Percentiles rank a stretch among this genome's conserved stretches.
phyloP scores from a whole-genome alignment of 805 yeast species.

The Nakazawaea peltata region DNA sequence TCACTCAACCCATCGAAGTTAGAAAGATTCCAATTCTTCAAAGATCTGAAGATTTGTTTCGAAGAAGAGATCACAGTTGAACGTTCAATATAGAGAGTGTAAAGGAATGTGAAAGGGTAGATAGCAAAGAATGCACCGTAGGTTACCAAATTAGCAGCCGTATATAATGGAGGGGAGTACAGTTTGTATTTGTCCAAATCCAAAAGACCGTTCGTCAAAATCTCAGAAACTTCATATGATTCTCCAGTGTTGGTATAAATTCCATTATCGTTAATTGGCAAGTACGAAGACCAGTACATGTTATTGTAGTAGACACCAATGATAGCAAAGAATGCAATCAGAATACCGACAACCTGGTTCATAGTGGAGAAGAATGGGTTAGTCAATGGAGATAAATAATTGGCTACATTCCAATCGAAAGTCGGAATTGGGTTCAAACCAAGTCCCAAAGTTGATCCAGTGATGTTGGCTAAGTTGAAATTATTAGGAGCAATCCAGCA shows the following conservation, averaged over 20 bases:
- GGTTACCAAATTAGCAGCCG: constrained; percentile 52
- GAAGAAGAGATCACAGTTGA: constrained; percentile 30
- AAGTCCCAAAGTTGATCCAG: constrained; percentile 38
- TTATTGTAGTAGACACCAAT: constrained; percentile 32
- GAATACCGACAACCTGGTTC: constrained; percentile 25
- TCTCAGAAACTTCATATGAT: constrained; percentile 35
- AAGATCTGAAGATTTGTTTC: constrained; percentile 24
- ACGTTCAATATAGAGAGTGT: constrained; percentile 39
- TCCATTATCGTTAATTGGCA: constrained; percentile 39
- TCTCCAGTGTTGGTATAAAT: constrained; percentile 45
- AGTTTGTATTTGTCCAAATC: constrained; percentile 37
- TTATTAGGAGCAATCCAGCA: constrained; percentile 49
- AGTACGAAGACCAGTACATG: constrained; percentile 27
- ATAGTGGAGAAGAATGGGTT: constrained; percentile 33
- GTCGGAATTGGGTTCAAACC: constrained; percentile 48
- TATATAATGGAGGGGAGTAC: constrained; percentile 59
- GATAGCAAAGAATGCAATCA: constrained; percentile 24
- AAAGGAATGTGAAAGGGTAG: constrained; percentile 47
- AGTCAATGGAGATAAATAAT: constrained; percentile 25
- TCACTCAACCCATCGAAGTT: constrained; percentile 29
- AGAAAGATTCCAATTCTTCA: constrained; percentile 14
- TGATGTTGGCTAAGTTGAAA: constrained; percentile 36
- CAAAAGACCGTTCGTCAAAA: constrained; percentile 35
- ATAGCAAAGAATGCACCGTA: constrained; percentile 51
- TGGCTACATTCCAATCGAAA: constrained; percentile 41